A percentile compares a stretch with the other conserved stretches of the same genome.
Evolutionary conservation across 2,329 filamentous ascomycete species (phyloP).

Genomic region (Fusarium torulosum): DNA sequence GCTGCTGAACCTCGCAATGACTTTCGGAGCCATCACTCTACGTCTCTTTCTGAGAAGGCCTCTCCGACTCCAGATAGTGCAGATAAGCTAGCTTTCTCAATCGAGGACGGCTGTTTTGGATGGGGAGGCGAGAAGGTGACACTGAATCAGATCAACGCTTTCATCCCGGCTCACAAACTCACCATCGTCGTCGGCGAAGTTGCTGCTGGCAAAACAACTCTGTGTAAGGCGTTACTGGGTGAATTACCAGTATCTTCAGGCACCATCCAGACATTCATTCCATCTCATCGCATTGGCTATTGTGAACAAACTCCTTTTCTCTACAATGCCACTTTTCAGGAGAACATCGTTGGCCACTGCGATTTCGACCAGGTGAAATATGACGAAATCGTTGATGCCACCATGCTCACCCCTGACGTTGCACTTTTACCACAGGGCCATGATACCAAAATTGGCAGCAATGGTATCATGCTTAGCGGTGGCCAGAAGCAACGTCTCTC

Average conservation of each 20-base stretch:
- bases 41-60: constrained; percentile 13
- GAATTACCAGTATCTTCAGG: constrained; percentile 46
- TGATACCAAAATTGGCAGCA: constrained; percentile 55
- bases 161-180: constrained; percentile 39
- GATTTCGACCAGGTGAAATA: constrained; percentile 51
- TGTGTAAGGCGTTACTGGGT: constrained; percentile 54
- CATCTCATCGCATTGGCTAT: constrained; percentile 46
- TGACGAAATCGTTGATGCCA: constrained; percentile 53
- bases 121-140: constrained; percentile 46
- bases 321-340: constrained; percentile 53
- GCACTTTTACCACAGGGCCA: constrained; percentile 52
- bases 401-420: constrained; percentile 52
- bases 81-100: constrained; percentile 13
- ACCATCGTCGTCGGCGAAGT: constrained; percentile 56
- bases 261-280: constrained; percentile 20
- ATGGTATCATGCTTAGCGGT: constrained; percentile 58
- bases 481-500: constrained; percentile 56
- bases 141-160: constrained; percentile 35
- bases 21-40: constrained; percentile 23
- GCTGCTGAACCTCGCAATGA: constrained; percentile 47
- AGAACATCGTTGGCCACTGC: constrained; percentile 56
- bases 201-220: constrained; percentile 54
- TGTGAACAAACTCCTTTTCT: constrained; percentile 52
- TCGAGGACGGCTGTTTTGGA: constrained; percentile 43
- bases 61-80: rapidly evolving